Conservation (phyloP, 805 yeast genomes). For the Limtongia smithiae region DNA sequence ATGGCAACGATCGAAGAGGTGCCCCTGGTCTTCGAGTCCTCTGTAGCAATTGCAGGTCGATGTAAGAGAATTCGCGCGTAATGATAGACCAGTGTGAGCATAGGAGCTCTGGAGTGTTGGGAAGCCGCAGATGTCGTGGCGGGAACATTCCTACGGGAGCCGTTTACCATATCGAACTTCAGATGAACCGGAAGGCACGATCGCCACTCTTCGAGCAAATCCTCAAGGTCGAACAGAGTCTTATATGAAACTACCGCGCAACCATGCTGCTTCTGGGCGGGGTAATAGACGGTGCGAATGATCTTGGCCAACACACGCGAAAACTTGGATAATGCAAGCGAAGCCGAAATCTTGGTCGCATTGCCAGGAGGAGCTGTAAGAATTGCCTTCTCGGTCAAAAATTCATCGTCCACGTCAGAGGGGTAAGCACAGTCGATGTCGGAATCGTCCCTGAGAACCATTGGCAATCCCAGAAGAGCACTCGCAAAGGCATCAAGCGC, state of each 20-base stretch:
- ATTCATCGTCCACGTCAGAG: conserved; percentile 33
- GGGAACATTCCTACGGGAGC: conserved; percentile 32
- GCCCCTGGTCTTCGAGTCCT: conserved; percentile 22
- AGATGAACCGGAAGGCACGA: conserved; percentile 60
- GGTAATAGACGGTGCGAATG: conserved; percentile 49
- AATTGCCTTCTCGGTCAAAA: conserved; percentile 18
- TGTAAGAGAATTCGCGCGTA: conserved; percentile 62
- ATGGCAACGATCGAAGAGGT: conserved; percentile 36
- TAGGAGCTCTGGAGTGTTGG: conserved; percentile 33
- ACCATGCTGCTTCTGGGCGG: background rate
- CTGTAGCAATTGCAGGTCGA: conserved; percentile 45
- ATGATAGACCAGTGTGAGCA: conserved; percentile 57
- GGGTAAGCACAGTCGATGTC: conserved; percentile 88
- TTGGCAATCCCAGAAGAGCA: conserved; percentile 75
- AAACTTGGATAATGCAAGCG: conserved; percentile 21
- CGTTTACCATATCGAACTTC: conserved; percentile 51
- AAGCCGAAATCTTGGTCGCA: conserved; percentile 23
- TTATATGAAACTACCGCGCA: conserved; percentile 15
- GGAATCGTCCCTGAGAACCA: conserved; percentile 63
- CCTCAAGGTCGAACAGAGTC: conserved; percentile 45
- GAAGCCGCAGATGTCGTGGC: conserved; percentile 10
- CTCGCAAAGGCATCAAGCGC: conserved; percentile 72
- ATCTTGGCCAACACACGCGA: conserved; percentile 58
- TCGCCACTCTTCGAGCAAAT: conserved; percentile 75
- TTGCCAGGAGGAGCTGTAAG: conserved; percentile 33